phyloP scores from a whole-genome alignment of 805 yeast genomes.

The Ogataea salicorniae region DNA sequence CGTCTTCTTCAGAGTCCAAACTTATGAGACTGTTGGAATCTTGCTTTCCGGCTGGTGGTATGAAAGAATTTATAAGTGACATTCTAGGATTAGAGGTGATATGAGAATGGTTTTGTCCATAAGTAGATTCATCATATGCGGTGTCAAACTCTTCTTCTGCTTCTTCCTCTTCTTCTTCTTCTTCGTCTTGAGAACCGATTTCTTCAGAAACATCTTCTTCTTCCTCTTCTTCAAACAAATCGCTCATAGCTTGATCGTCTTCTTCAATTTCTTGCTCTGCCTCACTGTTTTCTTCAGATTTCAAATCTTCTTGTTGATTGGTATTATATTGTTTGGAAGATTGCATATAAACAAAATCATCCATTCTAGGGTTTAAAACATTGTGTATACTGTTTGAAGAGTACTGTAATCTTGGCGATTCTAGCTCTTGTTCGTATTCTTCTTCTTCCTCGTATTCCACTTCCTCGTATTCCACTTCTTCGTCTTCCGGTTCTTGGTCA shows the following conservation, averaged over 20 bases:
- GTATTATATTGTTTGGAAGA: background rate
- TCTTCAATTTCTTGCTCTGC: conserved; percentile 4
- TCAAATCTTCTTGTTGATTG: background rate
- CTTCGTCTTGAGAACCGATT: background rate
- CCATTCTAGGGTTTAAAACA: conserved; percentile 3
- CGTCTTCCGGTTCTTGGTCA: background rate
- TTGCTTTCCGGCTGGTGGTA: too few relatives aligned
- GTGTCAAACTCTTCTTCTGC: too few relatives aligned
- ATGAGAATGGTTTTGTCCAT: too few relatives aligned
- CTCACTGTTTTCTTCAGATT: conserved; percentile 6
- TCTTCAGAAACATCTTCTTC: background rate
- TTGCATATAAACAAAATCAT: conserved; percentile 2
- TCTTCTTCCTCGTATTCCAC: conserved; percentile 7
- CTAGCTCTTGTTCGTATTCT: conserved; percentile 1
- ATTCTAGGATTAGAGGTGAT: too few relatives aligned
- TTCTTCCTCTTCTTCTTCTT: background rate
- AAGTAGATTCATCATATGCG: too few relatives aligned
- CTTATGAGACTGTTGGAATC: conserved; percentile 7
- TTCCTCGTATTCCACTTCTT: conserved; percentile 1
- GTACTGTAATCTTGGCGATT: background rate
- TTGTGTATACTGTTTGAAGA: background rate
- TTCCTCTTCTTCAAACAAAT: conserved; percentile 6
- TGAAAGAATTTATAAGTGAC: too few relatives aligned
- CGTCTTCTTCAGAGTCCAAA: conserved; percentile 12
- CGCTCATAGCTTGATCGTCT: conserved; percentile 1